phyloP scores from a whole-genome alignment of 768 basidiomycete genomes.

The Nidula microcarpa region DNA sequence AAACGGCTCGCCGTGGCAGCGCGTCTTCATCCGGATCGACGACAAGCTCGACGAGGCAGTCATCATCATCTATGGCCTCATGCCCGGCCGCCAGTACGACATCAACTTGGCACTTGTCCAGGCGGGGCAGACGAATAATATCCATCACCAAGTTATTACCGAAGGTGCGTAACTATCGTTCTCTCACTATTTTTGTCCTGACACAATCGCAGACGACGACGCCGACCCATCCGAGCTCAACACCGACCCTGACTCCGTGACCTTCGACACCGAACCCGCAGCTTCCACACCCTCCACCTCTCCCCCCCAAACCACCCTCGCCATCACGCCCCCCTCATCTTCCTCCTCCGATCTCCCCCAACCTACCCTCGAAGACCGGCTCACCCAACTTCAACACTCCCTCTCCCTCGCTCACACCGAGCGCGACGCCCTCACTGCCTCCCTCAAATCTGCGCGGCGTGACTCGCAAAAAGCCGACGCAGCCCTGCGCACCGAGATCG shows the following conservation, averaged over 20 bases:
- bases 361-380: conserved; percentile 53
- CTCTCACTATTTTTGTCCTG: conserved; percentile 4
- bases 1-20: conserved; percentile 75
- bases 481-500: conserved; percentile 78
- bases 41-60: conserved; percentile 84
- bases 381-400: conserved; percentile 61
- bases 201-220: conserved; percentile 15
- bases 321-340: not conserved
- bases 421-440: conserved; percentile 59
- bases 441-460: conserved; percentile 74
- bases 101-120: conserved; percentile 78
- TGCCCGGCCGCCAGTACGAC: conserved; percentile 88
- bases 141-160: conserved; percentile 13
- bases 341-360: conserved; percentile 20
- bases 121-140: conserved; percentile 41
- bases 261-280: conserved; percentile 24
- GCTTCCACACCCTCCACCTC: conserved; percentile 39
- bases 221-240: conserved; percentile 28
- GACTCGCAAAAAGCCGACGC: conserved; percentile 85
- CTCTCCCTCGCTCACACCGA: conserved; percentile 64
- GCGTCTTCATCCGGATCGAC: conserved; percentile 75
- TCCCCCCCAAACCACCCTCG: conserved; percentile 25
- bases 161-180: conserved; percentile 37
- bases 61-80: conserved; percentile 86
- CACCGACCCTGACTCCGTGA: conserved; percentile 21